Percentiles rank a stretch among this genome's conserved stretches.
Evolutionary conservation across 179 eudicot genomes (phyloP).

Genomic region (Heliamphora pulchella): DNA sequence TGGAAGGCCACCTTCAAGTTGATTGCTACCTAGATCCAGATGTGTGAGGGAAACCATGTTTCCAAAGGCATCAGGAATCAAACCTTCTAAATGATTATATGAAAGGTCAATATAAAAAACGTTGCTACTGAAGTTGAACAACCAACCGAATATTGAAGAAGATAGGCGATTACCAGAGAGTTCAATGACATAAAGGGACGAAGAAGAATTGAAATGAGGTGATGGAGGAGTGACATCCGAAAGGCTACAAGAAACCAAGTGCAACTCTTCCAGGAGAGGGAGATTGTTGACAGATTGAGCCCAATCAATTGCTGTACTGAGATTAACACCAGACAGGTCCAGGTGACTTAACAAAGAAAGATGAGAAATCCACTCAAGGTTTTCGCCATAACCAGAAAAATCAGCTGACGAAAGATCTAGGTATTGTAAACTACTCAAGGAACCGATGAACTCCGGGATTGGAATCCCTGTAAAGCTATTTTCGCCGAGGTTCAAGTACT

Average conservation of each 20-base stretch:
- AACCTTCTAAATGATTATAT: neutral
- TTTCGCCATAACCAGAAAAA: neutral
- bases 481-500: no score
- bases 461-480: no score
- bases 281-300: neutral
- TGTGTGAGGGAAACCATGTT: no score
- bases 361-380: slow-evolving; percentile 2
- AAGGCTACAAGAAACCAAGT: neutral
- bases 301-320: neutral
- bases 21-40: neutral
- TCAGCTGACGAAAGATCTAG: no score
- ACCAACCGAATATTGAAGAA: no score
- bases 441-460: no score
- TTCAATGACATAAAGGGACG: neutral
- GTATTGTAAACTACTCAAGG: no score
- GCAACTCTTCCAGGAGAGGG: neutral
- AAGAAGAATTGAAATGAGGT: neutral
- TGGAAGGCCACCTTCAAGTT: neutral
- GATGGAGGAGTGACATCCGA: neutral
- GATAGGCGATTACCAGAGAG: neutral
- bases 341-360: neutral
- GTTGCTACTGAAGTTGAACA: neutral
- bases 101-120: neutral
- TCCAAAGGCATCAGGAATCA: no score
- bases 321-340: neutral